A percentile compares a stretch with the other conserved stretches of the same genome.
Evolutionary conservation across 345 rosid species (phyloP).

Genomic region (Citrus mangshanensis): DNA sequence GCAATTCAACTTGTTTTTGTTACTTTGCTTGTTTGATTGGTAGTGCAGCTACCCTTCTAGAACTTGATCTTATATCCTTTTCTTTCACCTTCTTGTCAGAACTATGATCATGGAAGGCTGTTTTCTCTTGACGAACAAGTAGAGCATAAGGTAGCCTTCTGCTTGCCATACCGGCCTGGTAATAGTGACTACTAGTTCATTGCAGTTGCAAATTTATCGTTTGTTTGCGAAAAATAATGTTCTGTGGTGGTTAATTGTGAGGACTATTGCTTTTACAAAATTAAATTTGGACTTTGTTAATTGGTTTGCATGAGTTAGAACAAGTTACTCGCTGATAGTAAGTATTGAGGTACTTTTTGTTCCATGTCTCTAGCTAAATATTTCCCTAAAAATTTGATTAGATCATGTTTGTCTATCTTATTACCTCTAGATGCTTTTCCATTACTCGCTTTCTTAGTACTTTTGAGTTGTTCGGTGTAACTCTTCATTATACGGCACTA

Average conservation of each 20-base stretch:
- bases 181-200: background rate
- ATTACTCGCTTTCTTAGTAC: background rate
- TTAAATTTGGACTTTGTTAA: background rate
- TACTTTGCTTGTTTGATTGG: background rate
- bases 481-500: background rate
- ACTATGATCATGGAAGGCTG: slow-evolving; percentile 65
- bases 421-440: background rate
- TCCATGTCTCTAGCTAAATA: background rate
- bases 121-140: slow-evolving; percentile 82
- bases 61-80: background rate
- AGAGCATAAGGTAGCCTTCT: slow-evolving; percentile 66
- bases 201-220: background rate
- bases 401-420: background rate
- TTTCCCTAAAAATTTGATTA: background rate
- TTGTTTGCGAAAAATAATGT: background rate
- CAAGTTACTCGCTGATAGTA: background rate
- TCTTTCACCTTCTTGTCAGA: slow-evolving; percentile 28
- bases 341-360: background rate
- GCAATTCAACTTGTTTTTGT: background rate
- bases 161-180: background rate
- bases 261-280: background rate
- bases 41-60: background rate
- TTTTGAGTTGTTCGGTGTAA: background rate
- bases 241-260: background rate
- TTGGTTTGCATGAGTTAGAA: background rate